These are phyloP conservation scores for Saturnispora zaruensis DNA, from an alignment of 805 yeast species.

Conservation along the genomic window DNA sequence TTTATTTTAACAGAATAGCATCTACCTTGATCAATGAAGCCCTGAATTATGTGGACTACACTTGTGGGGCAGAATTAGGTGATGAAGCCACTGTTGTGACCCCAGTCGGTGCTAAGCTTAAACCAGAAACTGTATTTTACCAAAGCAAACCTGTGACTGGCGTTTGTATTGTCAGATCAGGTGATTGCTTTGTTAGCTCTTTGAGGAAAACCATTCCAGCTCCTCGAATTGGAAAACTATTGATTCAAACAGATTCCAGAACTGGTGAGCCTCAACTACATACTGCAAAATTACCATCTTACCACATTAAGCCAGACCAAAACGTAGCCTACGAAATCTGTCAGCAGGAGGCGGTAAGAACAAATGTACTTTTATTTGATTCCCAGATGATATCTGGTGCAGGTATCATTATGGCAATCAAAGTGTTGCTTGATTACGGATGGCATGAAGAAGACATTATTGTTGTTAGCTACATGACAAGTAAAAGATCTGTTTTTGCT, in stretches of 20 bases:
- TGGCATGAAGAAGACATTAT: conserved; percentile 53
- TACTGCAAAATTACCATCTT: conserved; percentile 58
- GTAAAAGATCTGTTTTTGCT: conserved; percentile 69
- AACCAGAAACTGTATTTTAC: conserved; percentile 19
- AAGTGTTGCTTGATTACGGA: conserved; percentile 76
- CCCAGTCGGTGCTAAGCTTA: conserved; percentile 29
- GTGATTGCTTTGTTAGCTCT: conserved; percentile 84
- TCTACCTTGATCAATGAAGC: conserved; percentile 61
- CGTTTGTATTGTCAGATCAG: conserved; percentile 77
- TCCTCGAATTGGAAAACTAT: conserved; percentile 68
- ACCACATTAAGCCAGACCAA: conserved; percentile 13
- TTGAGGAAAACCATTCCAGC: conserved; percentile 70
- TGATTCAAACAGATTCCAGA: conserved; percentile 77
- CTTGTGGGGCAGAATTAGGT: conserved; percentile 11
- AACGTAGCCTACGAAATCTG: neutral
- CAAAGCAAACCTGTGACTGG: conserved; percentile 51
- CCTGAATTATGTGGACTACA: conserved; percentile 45
- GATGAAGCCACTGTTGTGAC: conserved; percentile 27
- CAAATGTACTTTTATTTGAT: conserved; percentile 60
- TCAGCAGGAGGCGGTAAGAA: neutral
- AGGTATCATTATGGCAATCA: conserved; percentile 89
- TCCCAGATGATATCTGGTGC: conserved; percentile 90
- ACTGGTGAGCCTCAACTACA: conserved; percentile 96
- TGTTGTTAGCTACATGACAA: conserved; percentile 63
- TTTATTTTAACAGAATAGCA: conserved; percentile 80